Percentiles rank a stretch among this genome's conserved stretches.
phyloP scores from a whole-genome alignment of 1,139 yeast species.

The Suhomyces atakaporum region DNA sequence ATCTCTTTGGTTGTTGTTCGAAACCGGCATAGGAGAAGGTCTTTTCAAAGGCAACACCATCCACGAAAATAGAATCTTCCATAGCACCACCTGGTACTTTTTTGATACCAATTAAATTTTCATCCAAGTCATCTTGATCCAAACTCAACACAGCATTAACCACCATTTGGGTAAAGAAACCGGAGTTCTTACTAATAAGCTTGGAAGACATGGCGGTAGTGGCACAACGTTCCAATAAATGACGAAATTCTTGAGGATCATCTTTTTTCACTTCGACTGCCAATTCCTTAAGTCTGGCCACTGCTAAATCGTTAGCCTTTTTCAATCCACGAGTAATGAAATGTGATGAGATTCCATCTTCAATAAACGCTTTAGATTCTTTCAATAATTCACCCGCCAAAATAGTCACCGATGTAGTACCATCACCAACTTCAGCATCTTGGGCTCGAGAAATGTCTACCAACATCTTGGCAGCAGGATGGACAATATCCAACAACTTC shows the following conservation, averaged over 20 bases:
- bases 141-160: constrained; percentile 91
- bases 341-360: constrained; percentile 93
- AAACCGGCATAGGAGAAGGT: constrained; percentile 97
- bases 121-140: constrained; percentile 84
- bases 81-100: constrained; percentile 96
- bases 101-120: constrained; percentile 88
- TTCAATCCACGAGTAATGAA: constrained; percentile 86
- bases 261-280: constrained; percentile 65
- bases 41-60: constrained; percentile 96
- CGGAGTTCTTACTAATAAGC: constrained; percentile 81
- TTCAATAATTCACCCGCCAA: constrained; percentile 93
- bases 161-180: constrained; percentile 91
- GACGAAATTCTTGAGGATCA: constrained; percentile 58
- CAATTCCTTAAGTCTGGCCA: constrained; percentile 68
- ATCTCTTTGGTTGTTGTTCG: constrained; percentile 94
- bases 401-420: constrained; percentile 94
- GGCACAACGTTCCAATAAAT: constrained; percentile 87
- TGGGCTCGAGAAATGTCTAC: constrained; percentile 96
- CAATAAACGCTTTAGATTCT: constrained; percentile 86
- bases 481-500: constrained; percentile 90
- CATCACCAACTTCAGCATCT: constrained; percentile 99
- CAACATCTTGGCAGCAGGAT: constrained; percentile 94
- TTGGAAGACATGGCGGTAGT: constrained; percentile 97
- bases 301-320: constrained; percentile 77
- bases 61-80: constrained; percentile 85